Evolutionary conservation across 2,329 filamentous ascomycete species (phyloP), one percentile per base, ranked within the genome.

Genomic region (Chaetomiaceae sp.): DNA sequence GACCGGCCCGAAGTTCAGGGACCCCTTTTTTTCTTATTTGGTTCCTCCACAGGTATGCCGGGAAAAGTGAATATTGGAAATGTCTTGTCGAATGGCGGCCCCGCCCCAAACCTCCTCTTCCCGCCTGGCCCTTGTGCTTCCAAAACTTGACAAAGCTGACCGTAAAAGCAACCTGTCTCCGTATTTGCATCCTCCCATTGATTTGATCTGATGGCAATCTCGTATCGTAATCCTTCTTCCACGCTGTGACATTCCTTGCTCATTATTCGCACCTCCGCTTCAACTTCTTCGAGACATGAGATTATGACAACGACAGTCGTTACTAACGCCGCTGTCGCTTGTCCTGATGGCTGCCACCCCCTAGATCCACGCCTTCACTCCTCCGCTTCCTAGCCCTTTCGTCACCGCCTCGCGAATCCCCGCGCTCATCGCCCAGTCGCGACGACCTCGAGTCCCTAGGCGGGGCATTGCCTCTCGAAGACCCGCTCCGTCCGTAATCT

Each of bases 251-350:
- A 20, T 36, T 14, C 10, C 43, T 23, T 25, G 13, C 14, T n/a
- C 36, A 9, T 45, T 38, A 20, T 13, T 16, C 4, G 20, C 14
- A 16, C n/a, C n/a, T 30, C 30, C 23, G 9, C 14, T 23, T 30
- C 36, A n/a, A 34, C 25, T 45, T 20, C 30, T 7, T 13, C 27
- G 6, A 10, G 29, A 25, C 41, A 45, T 21, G 42, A 16, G 13
- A 44, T 18, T 5, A 37, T 20, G 36, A 27, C 47, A 10, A 25
- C 11, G 32, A 11, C 14, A 40, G 5, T 6, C 18, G 18, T 43
- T 67, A 66, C 64, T 72, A 79, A 62, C 75, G 74, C 66, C 79
- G 73, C 58, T 69, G 73, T 65, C 79, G 72, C 71, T 82, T 82
- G 56, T 82, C 78, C 53, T 75, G 71, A 34, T 79, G 76, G 61